phyloP scores from a whole-genome alignment of 2,329 filamentous ascomycete genomes.

The Anisogramma anomala region DNA sequence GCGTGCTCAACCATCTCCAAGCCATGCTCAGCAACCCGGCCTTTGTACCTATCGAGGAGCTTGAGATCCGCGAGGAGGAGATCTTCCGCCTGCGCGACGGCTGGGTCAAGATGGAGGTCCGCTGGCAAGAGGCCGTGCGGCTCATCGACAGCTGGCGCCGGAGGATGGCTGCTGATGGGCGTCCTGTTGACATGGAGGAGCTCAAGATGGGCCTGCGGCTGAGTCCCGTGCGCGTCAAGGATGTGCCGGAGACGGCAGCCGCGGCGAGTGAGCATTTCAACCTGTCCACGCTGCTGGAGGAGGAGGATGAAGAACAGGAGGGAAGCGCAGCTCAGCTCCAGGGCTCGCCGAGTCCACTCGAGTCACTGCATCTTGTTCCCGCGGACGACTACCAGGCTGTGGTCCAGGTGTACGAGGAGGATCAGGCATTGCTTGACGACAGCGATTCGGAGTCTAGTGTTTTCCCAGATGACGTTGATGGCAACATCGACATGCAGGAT shows the following conservation, averaged over 20 bases:
- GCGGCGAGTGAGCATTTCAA: slow-evolving; percentile 25
- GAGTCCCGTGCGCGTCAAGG: slow-evolving; percentile 44
- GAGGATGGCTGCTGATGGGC: slow-evolving; percentile 60
- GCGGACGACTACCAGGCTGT: slow-evolving; percentile 23
- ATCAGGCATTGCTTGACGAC: slow-evolving; percentile 20
- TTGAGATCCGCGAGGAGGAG: slow-evolving; percentile 83
- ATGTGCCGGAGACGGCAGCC: slow-evolving; percentile 36
- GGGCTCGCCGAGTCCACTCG: slow-evolving; percentile 24
- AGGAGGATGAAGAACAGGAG: slow-evolving; percentile 19
- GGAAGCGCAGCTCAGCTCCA: slow-evolving; percentile 9
- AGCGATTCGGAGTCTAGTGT: slow-evolving; percentile 31
- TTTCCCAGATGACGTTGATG: slow-evolving; percentile 32
- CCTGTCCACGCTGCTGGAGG: slow-evolving; percentile 37
- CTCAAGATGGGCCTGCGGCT: slow-evolving; percentile 56
- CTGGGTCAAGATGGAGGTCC: slow-evolving; percentile 85
- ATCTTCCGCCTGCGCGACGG: slow-evolving; percentile 72
- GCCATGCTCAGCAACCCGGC: slow-evolving; percentile 86
- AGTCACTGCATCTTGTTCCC: slow-evolving; percentile 30
- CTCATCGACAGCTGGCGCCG: slow-evolving; percentile 90
- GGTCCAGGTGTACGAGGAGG: slow-evolving; percentile 19
- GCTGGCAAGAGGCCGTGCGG: slow-evolving; percentile 79
- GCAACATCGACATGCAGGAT: slow-evolving; percentile 31
- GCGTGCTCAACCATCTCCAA: slow-evolving; percentile 68
- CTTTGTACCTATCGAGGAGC: slow-evolving; percentile 90
- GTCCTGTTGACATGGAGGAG: slow-evolving; percentile 57